These are phyloP conservation scores for Diddensiella caesifluorescens DNA, from an alignment of 805 yeast genomes.

Conservation along the genomic window DNA sequence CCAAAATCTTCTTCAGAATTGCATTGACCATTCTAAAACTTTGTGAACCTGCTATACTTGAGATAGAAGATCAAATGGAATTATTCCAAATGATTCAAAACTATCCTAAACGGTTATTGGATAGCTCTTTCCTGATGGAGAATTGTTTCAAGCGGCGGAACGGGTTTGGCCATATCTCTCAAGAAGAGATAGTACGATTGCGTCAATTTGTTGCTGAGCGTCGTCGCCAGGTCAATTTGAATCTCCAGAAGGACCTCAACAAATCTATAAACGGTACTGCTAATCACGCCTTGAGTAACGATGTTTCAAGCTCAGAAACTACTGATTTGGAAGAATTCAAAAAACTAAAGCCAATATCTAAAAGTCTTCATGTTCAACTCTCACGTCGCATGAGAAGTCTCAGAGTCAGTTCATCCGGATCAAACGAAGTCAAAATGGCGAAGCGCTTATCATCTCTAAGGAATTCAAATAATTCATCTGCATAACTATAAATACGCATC, in stretches of 20 bases:
- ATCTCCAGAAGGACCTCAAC: not conserved
- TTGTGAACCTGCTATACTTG: conserved; percentile 58
- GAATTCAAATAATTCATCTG: too few species aligned
- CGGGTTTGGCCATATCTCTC: conserved; percentile 63
- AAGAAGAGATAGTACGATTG: conserved; percentile 75
- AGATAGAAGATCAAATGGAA: conserved; percentile 46
- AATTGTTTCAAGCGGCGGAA: conserved; percentile 22
- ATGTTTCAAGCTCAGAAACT: not conserved
- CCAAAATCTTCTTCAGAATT: conserved; percentile 76
- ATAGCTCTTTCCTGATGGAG: conserved; percentile 22
- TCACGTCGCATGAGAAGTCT: conserved; percentile 15
- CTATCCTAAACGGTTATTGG: conserved; percentile 60
- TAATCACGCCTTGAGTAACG: not conserved
- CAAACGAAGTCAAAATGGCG: too few species aligned
- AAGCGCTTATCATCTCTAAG: too few species aligned
- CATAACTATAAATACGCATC: too few species aligned
- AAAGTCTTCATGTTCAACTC: conserved; percentile 4
- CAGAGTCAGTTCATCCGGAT: conserved; percentile 6
- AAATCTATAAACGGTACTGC: not conserved
- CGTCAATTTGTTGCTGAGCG: conserved; percentile 65
- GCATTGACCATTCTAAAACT: conserved; percentile 74
- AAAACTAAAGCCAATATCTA: conserved; percentile 11
- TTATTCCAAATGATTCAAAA: conserved; percentile 83
- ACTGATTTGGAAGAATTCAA: conserved; percentile 16
- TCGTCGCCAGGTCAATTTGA: conserved; percentile 15